Conservation (phyloP, 2,329 filamentous ascomycete species). For the Byssoonygena ceratinophila region DNA sequence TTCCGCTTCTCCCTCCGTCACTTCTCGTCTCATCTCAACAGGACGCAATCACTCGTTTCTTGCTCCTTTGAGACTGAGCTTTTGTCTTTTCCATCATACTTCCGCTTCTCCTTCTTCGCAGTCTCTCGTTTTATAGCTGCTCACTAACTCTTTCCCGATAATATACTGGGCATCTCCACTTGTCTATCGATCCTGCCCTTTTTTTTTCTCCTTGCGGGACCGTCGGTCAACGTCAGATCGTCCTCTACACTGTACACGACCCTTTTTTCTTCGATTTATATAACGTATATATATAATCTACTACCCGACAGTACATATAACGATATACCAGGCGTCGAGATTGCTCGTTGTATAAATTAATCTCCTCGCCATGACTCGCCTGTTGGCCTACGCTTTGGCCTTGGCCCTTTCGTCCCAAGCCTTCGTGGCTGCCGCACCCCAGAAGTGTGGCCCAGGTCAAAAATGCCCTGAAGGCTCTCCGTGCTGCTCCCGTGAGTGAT, state of each 20-base stretch:
- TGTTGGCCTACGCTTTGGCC: conserved; percentile 27
- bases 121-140: background rate
- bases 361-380: conserved; percentile 27
- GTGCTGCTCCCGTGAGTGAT: conserved; percentile 67
- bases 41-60: conserved; percentile 16
- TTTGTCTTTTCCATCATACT: conserved; percentile 12
- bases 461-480: conserved; percentile 62
- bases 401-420: conserved; percentile 26
- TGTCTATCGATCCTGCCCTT: background rate
- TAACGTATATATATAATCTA: conserved; percentile 6
- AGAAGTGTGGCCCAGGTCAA: conserved; percentile 37
- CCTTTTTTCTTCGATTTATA: background rate
- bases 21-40: conserved; percentile 2
- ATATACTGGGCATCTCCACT: background rate
- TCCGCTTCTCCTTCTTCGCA: conserved; percentile 10
- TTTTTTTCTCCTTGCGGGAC: background rate
- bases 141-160: background rate
- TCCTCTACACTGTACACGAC: background rate
- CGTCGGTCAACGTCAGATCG: background rate
- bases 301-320: conserved; percentile 4
- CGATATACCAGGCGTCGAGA: background rate
- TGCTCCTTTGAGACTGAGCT: conserved; percentile 9
- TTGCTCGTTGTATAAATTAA: background rate
- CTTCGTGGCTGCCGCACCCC: conserved; percentile 23
- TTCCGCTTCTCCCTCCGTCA: background rate